phyloP scores from a whole-genome alignment of 352 stramenopile genomes.

The Phytopythium oedochilum region DNA sequence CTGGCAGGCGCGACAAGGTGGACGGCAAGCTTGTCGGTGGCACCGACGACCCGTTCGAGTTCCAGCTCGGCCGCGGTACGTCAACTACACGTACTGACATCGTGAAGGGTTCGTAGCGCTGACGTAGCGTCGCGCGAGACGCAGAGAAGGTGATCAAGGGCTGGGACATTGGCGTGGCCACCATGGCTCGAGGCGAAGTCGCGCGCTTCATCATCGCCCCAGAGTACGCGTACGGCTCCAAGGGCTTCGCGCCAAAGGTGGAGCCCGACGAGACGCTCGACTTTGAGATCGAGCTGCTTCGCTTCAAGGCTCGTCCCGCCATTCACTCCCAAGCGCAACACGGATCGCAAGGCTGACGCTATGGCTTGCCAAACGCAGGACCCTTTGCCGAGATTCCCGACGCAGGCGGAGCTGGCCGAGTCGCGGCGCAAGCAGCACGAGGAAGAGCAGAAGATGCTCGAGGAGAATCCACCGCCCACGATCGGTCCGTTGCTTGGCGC shows the following conservation, averaged over 20 bases:
- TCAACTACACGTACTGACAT: background rate
- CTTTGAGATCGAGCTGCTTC: slow-evolving; percentile 83
- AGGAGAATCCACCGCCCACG: slow-evolving; percentile 79
- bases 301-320: slow-evolving; percentile 50
- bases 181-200: slow-evolving; percentile 74
- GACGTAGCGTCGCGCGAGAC: background rate
- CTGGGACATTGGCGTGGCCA: slow-evolving; percentile 81
- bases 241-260: slow-evolving; percentile 81
- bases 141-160: slow-evolving; percentile 84
- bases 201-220: slow-evolving; percentile 82
- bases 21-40: slow-evolving; percentile 78
- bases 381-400: slow-evolving; percentile 73
- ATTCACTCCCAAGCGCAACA: background rate
- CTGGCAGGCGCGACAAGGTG: slow-evolving; percentile 59
- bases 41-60: slow-evolving; percentile 84
- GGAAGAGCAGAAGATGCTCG: slow-evolving; percentile 80
- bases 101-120: too few relatives aligned
- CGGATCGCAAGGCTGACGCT: background rate
- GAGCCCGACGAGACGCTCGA: slow-evolving; percentile 83
- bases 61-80: slow-evolving; percentile 70
- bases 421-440: slow-evolving; percentile 78
- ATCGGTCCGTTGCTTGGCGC: slow-evolving; percentile 46
- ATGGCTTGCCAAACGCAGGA: slow-evolving; percentile 29
- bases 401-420: slow-evolving; percentile 76
- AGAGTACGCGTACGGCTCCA: slow-evolving; percentile 71